Evolutionary conservation across 805 yeast genomes (phyloP).

Genomic region (Pichia kluyveri): DNA sequence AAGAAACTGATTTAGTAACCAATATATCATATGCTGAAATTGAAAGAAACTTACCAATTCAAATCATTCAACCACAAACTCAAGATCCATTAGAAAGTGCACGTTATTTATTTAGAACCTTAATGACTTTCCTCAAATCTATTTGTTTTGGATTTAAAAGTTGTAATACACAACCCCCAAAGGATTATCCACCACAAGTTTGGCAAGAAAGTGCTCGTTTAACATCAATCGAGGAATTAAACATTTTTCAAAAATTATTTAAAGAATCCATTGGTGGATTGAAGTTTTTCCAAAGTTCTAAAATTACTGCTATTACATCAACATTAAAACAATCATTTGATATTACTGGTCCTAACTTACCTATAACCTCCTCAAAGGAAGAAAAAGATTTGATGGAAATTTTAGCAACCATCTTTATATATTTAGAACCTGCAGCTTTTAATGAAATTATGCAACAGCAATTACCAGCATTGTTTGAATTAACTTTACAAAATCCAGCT

Average conservation of each 20-base stretch:
- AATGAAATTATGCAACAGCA: slow-evolving; percentile 84
- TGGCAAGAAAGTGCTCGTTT: slow-evolving; percentile 87
- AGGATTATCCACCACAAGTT: slow-evolving; percentile 39
- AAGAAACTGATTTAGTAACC: slow-evolving; percentile 1
- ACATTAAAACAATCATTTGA: slow-evolving; percentile 38
- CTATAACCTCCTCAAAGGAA: slow-evolving; percentile 82
- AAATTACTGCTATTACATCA: slow-evolving; percentile 33
- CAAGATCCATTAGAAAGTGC: slow-evolving; percentile 81
- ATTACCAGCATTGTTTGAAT: slow-evolving; percentile 64
- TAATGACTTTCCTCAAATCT: slow-evolving; percentile 84
- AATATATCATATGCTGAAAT: slow-evolving; percentile 36
- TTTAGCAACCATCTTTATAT: slow-evolving; percentile 86
- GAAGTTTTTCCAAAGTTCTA: slow-evolving; percentile 56
- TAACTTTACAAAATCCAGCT: slow-evolving; percentile 77
- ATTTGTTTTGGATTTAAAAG: slow-evolving; percentile 81
- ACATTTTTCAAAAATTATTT: slow-evolving; percentile 66
- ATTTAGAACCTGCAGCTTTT: slow-evolving; percentile 90
- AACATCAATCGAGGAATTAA: slow-evolving; percentile 76
- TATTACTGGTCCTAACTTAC: slow-evolving; percentile 71
- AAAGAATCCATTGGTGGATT: slow-evolving; percentile 80
- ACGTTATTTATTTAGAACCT: slow-evolving; percentile 74
- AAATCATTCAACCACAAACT: slow-evolving; percentile 39
- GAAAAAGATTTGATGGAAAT: slow-evolving; percentile 95
- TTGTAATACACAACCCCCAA: slow-evolving; percentile 77
- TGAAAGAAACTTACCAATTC: slow-evolving; percentile 47